Conservation (phyloP, 1,284 basidiomycete species). For the Irpex sp. region DNA sequence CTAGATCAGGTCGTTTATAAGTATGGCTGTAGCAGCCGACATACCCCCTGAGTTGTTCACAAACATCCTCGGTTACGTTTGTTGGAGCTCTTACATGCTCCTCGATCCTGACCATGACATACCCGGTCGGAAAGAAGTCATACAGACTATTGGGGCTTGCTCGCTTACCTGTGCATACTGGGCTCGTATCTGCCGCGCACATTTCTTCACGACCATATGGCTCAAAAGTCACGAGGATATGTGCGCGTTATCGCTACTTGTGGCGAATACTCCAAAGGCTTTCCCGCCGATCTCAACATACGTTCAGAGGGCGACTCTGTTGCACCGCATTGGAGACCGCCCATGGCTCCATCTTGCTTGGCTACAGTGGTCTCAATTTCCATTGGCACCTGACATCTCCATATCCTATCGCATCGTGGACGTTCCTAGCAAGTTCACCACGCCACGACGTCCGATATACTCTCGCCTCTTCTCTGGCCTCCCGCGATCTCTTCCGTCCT, state of each 20-base stretch:
- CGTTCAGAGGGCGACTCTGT: neutral
- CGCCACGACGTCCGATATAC: too few species aligned
- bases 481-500: too few species aligned
- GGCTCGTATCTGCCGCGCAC: neutral
- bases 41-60: neutral
- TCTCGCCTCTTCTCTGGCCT: too few species aligned
- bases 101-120: neutral
- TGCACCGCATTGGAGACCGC: neutral
- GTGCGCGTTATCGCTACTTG: neutral
- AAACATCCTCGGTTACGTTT: neutral
- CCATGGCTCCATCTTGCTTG: neutral
- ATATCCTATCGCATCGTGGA: neutral
- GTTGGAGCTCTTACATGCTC: neutral
- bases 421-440: too few species aligned
- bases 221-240: neutral
- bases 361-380: neutral
- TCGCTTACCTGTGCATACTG: neutral
- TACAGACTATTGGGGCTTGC: neutral
- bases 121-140: neutral
- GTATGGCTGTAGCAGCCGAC: neutral
- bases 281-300: neutral
- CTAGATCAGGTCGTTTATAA: too few species aligned
- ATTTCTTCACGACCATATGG: neutral
- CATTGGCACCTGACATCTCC: neutral
- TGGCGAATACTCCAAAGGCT: neutral